Evolutionary conservation across 257 asterid species (phyloP).

Genomic region (Capsicum chinense): DNA sequence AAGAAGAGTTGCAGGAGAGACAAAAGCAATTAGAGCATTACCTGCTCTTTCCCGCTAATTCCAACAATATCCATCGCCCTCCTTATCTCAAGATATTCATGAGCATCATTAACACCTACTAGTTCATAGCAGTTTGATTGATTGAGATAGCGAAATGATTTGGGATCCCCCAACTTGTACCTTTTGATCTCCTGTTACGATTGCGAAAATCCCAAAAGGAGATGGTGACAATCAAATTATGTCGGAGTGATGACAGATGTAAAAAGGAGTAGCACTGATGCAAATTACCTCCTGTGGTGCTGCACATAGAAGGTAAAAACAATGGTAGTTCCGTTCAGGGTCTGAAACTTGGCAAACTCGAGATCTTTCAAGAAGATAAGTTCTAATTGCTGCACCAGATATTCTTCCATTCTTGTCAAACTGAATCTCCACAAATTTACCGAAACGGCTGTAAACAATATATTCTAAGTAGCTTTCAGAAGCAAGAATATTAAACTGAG

Average conservation of each 20-base stretch:
- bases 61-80: conserved; percentile 99
- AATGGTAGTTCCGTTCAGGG: conserved; percentile 96
- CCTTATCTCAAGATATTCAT: conserved; percentile 93
- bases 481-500: background rate
- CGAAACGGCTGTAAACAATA: conserved; percentile 82
- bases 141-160: conserved; percentile 85
- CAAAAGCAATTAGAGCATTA: conserved; percentile 36
- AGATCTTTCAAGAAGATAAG: conserved; percentile 97
- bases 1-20: conserved; percentile 25
- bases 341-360: conserved; percentile 98
- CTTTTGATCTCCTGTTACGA: conserved; percentile 77
- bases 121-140: conserved; percentile 89
- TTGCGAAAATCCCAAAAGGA: conserved; percentile 36
- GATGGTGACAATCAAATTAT: conserved; percentile 28
- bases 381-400: conserved; percentile 98
- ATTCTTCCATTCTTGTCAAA: conserved; percentile 91
- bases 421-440: conserved; percentile 96
- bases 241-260: conserved; percentile 30
- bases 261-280: conserved; percentile 28
- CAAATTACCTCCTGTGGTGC: conserved; percentile 86
- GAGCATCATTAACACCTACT: conserved; percentile 86
- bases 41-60: conserved; percentile 93
- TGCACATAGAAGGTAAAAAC: conserved; percentile 95
- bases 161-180: conserved; percentile 81
- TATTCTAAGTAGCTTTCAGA: conserved; percentile 20